Evolutionary conservation across 768 basidiomycete species (phyloP).

Genomic region (Russula earlei): DNA sequence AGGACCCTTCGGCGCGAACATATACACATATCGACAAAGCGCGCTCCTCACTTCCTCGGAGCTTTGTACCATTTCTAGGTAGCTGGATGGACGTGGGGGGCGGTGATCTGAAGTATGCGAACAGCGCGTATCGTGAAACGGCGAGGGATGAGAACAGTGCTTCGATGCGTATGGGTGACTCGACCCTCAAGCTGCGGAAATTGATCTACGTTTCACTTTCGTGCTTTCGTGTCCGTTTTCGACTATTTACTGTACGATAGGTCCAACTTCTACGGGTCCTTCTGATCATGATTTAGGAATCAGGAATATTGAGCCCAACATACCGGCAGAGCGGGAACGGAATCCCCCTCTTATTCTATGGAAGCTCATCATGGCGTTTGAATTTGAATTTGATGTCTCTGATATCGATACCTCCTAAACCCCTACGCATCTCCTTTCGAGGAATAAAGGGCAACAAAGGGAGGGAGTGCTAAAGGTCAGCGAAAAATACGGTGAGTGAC

Average conservation of each 20-base stretch:
- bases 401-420: no score
- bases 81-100: neutral
- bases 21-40: neutral
- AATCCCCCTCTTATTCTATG: no score
- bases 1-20: neutral
- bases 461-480: no score
- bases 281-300: neutral
- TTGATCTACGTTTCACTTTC: neutral
- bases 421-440: neutral
- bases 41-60: neutral
- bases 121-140: neutral
- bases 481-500: no score
- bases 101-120: neutral
- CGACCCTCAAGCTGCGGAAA: neutral
- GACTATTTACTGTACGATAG: neutral
- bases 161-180: neutral
- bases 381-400: neutral
- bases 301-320: neutral
- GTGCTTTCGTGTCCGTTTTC: neutral
- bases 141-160: neutral
- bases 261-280: neutral
- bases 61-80: neutral
- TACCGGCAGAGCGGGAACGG: neutral
- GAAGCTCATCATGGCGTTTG: neutral
- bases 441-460: neutral